Evolutionary conservation across 148 eudicot species (phyloP).

Genomic region (Agrostemma githago): DNA sequence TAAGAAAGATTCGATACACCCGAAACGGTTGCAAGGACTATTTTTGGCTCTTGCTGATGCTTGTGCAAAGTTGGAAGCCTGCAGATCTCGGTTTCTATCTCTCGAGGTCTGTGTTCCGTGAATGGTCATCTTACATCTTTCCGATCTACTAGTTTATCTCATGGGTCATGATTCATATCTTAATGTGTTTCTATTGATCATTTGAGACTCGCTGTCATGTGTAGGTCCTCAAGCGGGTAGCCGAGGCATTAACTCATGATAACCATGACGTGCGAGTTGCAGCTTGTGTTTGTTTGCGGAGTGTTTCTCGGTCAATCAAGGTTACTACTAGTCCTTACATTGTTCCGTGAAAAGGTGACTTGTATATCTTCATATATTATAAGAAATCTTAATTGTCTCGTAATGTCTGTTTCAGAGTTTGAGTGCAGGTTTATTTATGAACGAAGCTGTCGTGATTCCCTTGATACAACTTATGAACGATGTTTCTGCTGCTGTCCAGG

Average conservation of each 20-base stretch:
- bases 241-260: constrained; percentile 68
- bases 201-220: constrained; percentile 19
- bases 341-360: constrained; percentile 5
- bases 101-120: constrained; percentile 62
- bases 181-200: background rate
- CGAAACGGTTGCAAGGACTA: constrained; percentile 73
- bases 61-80: constrained; percentile 81
- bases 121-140: background rate
- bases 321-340: constrained; percentile 39
- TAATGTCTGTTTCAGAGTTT: constrained; percentile 52
- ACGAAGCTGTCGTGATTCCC: constrained; percentile 46
- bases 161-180: background rate
- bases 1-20: constrained; percentile 35
- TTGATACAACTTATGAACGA: constrained; percentile 68
- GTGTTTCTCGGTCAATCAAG: constrained; percentile 92
- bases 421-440: constrained; percentile 89
- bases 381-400: background rate
- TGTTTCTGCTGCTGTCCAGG: constrained; percentile 68
- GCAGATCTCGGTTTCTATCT: constrained; percentile 63
- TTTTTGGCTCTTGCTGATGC: constrained; percentile 70
- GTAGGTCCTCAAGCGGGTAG: constrained; percentile 51
- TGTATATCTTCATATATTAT: constrained; percentile 11
- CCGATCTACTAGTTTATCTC: background rate
- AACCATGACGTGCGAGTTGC: constrained; percentile 70
- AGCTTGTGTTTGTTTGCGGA: constrained; percentile 78